Percentiles rank a stretch among this genome's conserved stretches.
phyloP scores from a whole-genome alignment of 352 stramenopile species.

The Pythium dissimile region DNA sequence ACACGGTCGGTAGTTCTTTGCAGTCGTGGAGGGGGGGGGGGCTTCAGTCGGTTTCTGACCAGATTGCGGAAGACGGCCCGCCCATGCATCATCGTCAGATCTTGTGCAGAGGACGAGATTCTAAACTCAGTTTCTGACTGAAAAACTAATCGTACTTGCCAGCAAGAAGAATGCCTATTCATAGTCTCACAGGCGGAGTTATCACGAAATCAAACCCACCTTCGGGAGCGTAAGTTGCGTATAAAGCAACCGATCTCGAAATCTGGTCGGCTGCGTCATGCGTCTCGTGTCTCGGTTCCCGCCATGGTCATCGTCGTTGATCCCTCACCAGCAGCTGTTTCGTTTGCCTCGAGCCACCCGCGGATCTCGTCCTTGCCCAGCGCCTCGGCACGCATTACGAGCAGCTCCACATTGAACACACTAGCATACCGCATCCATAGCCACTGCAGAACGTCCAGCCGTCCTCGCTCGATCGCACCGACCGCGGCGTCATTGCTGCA shows the following conservation, averaged over 20 bases:
- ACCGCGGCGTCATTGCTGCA: slow-evolving; percentile 24
- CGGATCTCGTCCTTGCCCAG: slow-evolving; percentile 3
- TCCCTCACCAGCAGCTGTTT: background rate
- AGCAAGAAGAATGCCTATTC: background rate
- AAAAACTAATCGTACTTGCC: background rate
- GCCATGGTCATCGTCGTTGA: too few species aligned
- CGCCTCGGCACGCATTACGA: slow-evolving; percentile 8
- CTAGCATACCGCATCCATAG: slow-evolving; percentile 16
- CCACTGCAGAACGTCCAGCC: slow-evolving; percentile 23
- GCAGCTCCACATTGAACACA: slow-evolving; percentile 12
- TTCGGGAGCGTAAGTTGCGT: too few species aligned
- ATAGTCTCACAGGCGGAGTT: slow-evolving; percentile 4
- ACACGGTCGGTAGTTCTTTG: background rate
- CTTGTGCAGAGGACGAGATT: background rate
- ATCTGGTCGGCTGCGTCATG: background rate
- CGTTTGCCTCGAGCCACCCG: slow-evolving; percentile 12
- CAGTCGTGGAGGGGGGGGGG: background rate
- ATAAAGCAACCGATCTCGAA: background rate
- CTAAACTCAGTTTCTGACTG: background rate
- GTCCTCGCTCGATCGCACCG: slow-evolving; percentile 14
- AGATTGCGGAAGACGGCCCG: background rate
- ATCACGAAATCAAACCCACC: slow-evolving; percentile 9
- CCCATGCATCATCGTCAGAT: background rate
- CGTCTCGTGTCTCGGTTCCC: background rate
- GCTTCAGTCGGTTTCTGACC: background rate